A percentile compares a stretch with the other conserved stretches of the same genome.
These are phyloP conservation scores for Escallonia rubra DNA, from an alignment of 129 eudicot genomes.

Conservation along the genomic window DNA sequence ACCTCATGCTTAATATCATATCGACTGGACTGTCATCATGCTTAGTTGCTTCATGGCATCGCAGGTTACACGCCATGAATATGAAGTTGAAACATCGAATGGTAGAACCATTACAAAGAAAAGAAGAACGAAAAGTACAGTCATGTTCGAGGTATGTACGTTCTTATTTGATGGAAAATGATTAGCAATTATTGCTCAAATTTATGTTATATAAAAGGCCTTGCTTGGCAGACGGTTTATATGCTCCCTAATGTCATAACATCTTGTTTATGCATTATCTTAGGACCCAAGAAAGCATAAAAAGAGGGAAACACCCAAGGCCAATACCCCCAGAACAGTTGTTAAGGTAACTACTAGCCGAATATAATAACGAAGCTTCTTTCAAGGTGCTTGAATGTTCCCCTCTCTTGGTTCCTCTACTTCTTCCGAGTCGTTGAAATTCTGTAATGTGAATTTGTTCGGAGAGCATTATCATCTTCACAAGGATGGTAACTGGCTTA, in stretches of 20 bases:
- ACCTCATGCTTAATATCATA: not conserved
- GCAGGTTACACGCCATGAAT: conserved; percentile 87
- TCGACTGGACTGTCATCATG: not conserved
- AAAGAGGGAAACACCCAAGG: conserved; percentile 59
- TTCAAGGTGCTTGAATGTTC: too few species aligned
- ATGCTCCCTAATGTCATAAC: conserved; percentile 3
- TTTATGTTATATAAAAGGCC: not conserved
- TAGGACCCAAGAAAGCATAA: conserved; percentile 70
- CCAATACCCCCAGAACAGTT: conserved; percentile 54
- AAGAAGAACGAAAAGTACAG: conserved; percentile 85
- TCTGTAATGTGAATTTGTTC: too few species aligned
- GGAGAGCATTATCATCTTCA: too few species aligned
- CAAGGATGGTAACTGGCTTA: too few species aligned
- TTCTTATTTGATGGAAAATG: conserved; percentile 1
- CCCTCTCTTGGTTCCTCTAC: too few species aligned
- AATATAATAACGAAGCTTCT: too few species aligned
- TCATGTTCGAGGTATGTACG: conserved; percentile 83
- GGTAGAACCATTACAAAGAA: conserved; percentile 79
- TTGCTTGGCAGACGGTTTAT: conserved; percentile 18
- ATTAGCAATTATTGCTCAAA: not conserved
- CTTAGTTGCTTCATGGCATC: not conserved
- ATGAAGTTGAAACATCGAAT: conserved; percentile 86
- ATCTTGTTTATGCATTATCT: not conserved
- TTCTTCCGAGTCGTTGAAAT: too few species aligned
- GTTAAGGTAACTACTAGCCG: conserved; percentile 33